These are phyloP conservation scores for peach (Prunus persica) DNA, from an alignment of 306 rosid species.

Conservation along the genomic window DNA sequence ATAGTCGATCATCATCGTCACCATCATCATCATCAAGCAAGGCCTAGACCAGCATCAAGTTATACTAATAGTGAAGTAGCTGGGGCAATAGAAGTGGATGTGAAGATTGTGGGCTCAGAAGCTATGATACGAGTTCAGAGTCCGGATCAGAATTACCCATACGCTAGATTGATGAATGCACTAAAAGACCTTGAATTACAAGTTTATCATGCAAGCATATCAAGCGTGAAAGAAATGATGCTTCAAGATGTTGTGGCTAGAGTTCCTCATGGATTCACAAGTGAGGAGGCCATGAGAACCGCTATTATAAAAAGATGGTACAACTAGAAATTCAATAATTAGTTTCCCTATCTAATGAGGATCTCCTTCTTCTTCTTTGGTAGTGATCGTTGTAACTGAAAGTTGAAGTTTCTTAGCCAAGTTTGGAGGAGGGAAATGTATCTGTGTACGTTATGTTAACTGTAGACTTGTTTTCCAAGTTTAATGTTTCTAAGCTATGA, in stretches of 20 bases:
- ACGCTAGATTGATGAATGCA: constrained; percentile 53
- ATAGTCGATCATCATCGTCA: not conserved
- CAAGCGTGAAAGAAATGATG: constrained; percentile 52
- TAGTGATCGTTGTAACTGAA: not conserved
- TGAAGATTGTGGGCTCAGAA: constrained; percentile 45
- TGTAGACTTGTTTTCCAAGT: not conserved
- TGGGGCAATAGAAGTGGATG: constrained; percentile 36
- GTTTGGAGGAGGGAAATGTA: not conserved
- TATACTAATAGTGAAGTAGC: not conserved
- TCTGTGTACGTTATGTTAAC: not conserved
- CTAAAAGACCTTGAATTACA: constrained; percentile 46
- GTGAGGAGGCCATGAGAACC: constrained; percentile 35
- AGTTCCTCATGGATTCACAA: constrained; percentile 36
- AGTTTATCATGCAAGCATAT: constrained; percentile 49
- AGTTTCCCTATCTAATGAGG: not conserved
- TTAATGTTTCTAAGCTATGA: not conserved
- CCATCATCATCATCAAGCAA: not conserved
- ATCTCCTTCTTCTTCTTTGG: not conserved
- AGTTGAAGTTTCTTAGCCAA: not conserved
- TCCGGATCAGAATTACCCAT: constrained; percentile 44
- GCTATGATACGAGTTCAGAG: constrained; percentile 59
- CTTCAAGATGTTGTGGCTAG: constrained; percentile 63
- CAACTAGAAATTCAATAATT: not conserved
- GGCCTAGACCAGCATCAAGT: not conserved
- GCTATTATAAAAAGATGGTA: constrained; percentile 32